Evolutionary conservation across 176 grass and related monocot genomes (phyloP).

Genomic region (Cenchrus purpureus): DNA sequence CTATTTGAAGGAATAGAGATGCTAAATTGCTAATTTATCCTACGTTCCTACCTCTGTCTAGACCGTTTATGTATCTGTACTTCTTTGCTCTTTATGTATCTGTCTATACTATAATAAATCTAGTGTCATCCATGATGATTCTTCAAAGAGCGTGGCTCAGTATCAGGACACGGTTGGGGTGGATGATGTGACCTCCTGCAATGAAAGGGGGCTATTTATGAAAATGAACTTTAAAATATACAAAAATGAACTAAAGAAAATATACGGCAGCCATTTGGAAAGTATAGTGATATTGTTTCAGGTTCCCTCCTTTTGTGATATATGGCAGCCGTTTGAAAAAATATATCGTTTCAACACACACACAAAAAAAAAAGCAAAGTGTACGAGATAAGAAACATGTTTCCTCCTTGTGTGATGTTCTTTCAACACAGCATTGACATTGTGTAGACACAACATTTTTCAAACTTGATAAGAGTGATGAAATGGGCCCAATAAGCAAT

Average conservation of each 20-base stretch:
- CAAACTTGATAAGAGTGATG: not conserved
- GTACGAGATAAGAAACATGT: not conserved
- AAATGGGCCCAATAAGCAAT: not conserved
- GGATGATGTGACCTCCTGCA: slow-evolving; percentile 16
- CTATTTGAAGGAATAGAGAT: not conserved
- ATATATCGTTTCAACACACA: too few species aligned
- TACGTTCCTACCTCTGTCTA: not conserved
- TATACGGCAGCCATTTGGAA: too few species aligned
- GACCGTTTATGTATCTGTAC: not conserved
- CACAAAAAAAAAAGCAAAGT: not conserved
- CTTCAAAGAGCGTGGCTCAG: not conserved
- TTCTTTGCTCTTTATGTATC: not conserved
- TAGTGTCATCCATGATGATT: not conserved
- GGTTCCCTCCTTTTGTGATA: not conserved
- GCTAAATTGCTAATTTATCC: not conserved
- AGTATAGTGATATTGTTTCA: too few species aligned
- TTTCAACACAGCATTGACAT: not conserved
- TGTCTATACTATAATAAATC: not conserved
- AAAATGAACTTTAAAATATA: not conserved
- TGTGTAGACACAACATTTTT: not conserved
- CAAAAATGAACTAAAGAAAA: not conserved
- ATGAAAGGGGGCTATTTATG: not conserved
- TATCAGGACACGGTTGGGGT: not conserved
- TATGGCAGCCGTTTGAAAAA: too few species aligned
- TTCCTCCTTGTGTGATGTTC: not conserved